These are phyloP conservation scores for Heliamphora pulchella DNA, from an alignment of 179 eudicot species.

Conservation along the genomic window DNA sequence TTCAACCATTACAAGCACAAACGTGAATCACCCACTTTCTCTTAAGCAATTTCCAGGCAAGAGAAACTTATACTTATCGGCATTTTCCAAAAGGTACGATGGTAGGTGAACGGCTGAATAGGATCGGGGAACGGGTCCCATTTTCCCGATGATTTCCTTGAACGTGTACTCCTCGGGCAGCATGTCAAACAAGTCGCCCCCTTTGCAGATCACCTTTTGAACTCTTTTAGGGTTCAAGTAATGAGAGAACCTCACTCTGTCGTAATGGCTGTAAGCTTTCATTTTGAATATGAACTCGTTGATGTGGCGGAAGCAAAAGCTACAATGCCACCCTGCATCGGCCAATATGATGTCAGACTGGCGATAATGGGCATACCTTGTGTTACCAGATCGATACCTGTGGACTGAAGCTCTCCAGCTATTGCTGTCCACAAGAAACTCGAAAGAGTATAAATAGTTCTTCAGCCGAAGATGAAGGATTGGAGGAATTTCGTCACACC, in stretches of 20 bases:
- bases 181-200: conserved; percentile 48
- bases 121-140: conserved; percentile 52
- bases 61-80: conserved; percentile 34
- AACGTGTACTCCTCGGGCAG: conserved; percentile 47
- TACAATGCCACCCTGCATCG: conserved; percentile 54
- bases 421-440: conserved; percentile 39
- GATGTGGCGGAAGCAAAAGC: conserved; percentile 44
- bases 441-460: conserved; percentile 46
- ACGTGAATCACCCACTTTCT: conserved; percentile 30
- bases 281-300: conserved; percentile 43
- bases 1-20: conserved; percentile 18
- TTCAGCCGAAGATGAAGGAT: conserved; percentile 40
- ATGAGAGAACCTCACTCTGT: conserved; percentile 42
- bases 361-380: conserved; percentile 44
- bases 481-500: conserved; percentile 46
- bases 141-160: conserved; percentile 45
- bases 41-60: conserved; percentile 46
- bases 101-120: conserved; percentile 54
- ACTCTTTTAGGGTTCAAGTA: conserved; percentile 41
- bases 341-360: conserved; percentile 42
- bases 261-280: conserved; percentile 51
- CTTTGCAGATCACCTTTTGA: conserved; percentile 43
- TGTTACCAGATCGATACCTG: conserved; percentile 33
- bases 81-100: conserved; percentile 38
- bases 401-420: conserved; percentile 57